phyloP scores from a whole-genome alignment of 2,329 filamentous ascomycete species.

The Trichoderma sp. region DNA sequence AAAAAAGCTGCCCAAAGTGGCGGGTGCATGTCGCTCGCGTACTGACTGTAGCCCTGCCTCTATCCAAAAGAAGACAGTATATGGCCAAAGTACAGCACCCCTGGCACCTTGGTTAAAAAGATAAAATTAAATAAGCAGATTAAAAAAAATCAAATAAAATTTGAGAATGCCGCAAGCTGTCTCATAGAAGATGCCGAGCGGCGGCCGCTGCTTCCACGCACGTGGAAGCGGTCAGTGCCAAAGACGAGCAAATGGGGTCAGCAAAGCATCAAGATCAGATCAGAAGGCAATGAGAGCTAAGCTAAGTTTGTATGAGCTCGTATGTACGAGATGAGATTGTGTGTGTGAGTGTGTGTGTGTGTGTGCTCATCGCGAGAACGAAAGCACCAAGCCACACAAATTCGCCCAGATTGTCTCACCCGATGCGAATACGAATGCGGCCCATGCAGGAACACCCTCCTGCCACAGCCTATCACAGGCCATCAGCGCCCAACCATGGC shows the following conservation, averaged over 20 bases:
- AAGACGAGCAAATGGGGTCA: not conserved
- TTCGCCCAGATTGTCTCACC: not conserved
- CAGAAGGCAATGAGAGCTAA: not conserved
- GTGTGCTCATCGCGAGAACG: not conserved
- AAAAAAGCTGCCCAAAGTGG: not conserved
- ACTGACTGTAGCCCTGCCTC: not conserved
- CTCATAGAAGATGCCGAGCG: not conserved
- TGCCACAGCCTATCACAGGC: not conserved
- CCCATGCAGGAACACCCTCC: not conserved
- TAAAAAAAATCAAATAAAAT: not conserved
- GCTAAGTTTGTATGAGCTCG: not conserved
- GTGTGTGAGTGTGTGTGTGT: not conserved
- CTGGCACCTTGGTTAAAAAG: not conserved
- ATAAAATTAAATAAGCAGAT: not conserved
- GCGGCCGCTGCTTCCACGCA: not conserved
- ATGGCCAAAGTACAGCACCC: not conserved
- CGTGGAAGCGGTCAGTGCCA: constrained; percentile 6
- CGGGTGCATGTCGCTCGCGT: not conserved
- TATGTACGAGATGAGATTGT: not conserved
- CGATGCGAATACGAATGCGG: constrained; percentile 22
- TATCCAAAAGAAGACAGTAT: not conserved
- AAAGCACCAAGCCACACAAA: not conserved
- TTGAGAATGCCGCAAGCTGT: not conserved
- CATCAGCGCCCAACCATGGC: not conserved
- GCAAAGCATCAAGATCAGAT: not conserved